Conservation (phyloP, 1,284 basidiomycete genomes). For the Ustilago sp. region DNA sequence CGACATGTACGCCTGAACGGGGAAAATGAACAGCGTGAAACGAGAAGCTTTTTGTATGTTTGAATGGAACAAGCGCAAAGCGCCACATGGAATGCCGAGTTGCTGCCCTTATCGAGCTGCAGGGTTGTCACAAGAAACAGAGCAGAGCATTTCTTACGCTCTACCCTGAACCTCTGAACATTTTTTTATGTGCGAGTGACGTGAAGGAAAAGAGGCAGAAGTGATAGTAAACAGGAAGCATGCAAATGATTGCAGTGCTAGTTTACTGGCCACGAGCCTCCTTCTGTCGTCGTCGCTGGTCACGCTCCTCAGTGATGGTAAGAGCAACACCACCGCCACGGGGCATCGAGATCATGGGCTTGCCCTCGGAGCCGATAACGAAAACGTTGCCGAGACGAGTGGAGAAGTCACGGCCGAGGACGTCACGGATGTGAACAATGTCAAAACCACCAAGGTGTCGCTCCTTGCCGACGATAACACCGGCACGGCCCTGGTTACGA, state of each 20-base stretch:
- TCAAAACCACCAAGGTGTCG: slow-evolving; percentile 98
- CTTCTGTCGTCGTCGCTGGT: slow-evolving; percentile 67
- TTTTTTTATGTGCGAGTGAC: slow-evolving; percentile 19
- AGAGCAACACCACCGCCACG: slow-evolving; percentile 98
- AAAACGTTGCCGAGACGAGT: slow-evolving; percentile 94
- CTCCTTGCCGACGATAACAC: slow-evolving; percentile 94
- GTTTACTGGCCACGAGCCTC: slow-evolving; percentile 57
- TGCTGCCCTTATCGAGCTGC: slow-evolving; percentile 4
- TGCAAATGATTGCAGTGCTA: slow-evolving; percentile 11
- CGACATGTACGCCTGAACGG: slow-evolving; percentile 25
- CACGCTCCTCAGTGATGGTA: slow-evolving; percentile 71
- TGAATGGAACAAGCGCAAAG: slow-evolving; percentile 17
- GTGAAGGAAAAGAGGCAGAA: slow-evolving; percentile 6
- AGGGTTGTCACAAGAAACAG: slow-evolving; percentile 23
- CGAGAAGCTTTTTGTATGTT: slow-evolving; percentile 8
- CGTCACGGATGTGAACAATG: slow-evolving; percentile 87
- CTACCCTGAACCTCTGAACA: slow-evolving; percentile 2
- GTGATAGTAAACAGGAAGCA: slow-evolving; percentile 17
- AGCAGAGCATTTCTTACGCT: neutral
- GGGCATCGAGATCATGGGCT: slow-evolving; percentile 96
- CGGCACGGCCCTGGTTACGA: slow-evolving; percentile 98
- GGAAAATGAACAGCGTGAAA: slow-evolving; percentile 10
- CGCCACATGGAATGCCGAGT: slow-evolving; percentile 18
- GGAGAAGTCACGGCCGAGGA: slow-evolving; percentile 82
- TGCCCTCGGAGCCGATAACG: slow-evolving; percentile 92